Conservation (phyloP, 495 filamentous ascomycete genomes). For the Halenospora varia region DNA sequence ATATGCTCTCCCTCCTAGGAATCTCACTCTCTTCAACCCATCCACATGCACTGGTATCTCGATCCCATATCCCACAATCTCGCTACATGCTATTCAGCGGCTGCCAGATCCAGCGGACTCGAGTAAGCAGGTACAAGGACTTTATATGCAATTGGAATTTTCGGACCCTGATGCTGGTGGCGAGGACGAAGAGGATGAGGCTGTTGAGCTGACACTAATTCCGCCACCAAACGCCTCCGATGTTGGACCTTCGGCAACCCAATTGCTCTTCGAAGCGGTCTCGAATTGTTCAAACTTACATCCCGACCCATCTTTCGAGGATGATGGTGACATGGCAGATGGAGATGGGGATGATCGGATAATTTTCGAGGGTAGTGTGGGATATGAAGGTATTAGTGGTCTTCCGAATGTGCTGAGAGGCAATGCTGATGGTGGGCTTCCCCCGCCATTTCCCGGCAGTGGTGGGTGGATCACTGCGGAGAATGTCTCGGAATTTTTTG, state of each 20-base stretch:
- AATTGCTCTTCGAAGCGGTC: conserved; percentile 70
- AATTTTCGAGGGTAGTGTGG: conserved; percentile 53
- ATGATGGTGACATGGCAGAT: conserved; percentile 47
- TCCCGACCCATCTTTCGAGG: conserved; percentile 64
- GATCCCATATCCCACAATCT: conserved; percentile 85
- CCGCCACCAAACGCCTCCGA: conserved; percentile 39
- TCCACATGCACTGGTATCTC: conserved; percentile 57
- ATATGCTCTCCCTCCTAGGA: conserved; percentile 39
- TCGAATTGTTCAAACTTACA: conserved; percentile 86
- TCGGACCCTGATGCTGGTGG: conserved; percentile 32
- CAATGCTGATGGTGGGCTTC: conserved; percentile 50
- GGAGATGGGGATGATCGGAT: conserved; percentile 50
- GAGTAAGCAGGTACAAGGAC: conserved; percentile 46
- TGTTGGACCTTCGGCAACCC: conserved; percentile 23
- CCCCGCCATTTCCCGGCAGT: conserved; percentile 77
- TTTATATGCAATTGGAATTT: conserved; percentile 77
- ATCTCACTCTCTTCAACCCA: conserved; percentile 68
- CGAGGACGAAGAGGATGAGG: conserved; percentile 64
- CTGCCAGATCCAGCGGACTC: conserved; percentile 34
- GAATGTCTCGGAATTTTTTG: conserved; percentile 77
- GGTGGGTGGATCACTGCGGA: conserved; percentile 96
- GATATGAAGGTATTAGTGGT: conserved; percentile 38
- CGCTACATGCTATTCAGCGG: conserved; percentile 81
- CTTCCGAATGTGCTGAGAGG: conserved; percentile 40
- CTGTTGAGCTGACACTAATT: conserved; percentile 70